A percentile compares a stretch with the other conserved stretches of the same genome.
Conservation (phyloP, 352 stramenopile genomes). For the Phytopythium oedochilum region DNA sequence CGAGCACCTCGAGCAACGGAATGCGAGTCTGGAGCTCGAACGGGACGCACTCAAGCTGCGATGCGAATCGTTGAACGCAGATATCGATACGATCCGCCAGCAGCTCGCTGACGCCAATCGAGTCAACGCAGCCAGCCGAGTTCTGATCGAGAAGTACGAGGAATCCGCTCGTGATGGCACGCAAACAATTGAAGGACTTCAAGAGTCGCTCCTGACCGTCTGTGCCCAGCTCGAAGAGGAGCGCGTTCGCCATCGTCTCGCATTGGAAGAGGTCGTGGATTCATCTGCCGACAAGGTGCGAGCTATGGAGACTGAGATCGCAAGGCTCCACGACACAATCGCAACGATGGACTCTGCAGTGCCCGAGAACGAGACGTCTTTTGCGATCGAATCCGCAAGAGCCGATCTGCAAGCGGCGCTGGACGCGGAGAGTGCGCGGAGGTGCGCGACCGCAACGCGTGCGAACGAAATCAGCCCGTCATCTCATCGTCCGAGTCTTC, state of each 20-base stretch:
- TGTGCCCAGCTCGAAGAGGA: slow-evolving; percentile 28
- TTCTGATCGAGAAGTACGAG: slow-evolving; percentile 29
- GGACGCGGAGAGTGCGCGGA: neutral
- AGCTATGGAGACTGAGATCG: neutral
- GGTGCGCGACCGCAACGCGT: neutral
- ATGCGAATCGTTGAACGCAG: slow-evolving; percentile 10
- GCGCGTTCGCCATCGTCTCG: slow-evolving; percentile 7
- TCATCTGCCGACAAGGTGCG: slow-evolving; percentile 2
- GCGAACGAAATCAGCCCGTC: neutral
- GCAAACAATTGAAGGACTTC: slow-evolving; percentile 30
- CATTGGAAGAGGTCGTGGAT: slow-evolving; percentile 2
- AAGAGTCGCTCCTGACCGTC: slow-evolving; percentile 29
- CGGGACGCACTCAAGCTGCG: slow-evolving; percentile 3
- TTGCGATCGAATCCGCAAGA: neutral
- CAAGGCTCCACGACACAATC: neutral
- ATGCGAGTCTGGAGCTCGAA: slow-evolving; percentile 1
- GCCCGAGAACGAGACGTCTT: neutral
- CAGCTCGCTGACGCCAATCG: slow-evolving; percentile 5
- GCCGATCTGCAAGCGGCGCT: neutral
- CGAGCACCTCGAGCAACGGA: neutral
- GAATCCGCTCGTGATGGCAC: slow-evolving; percentile 27
- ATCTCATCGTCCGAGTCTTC: neutral
- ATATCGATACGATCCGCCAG: slow-evolving; percentile 2
- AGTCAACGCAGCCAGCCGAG: neutral
- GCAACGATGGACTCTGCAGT: neutral